Evolutionary conservation across 192 early-diverging fungal species (phyloP), one percentile per base, ranked within the genome.

Genomic region (Backusella liffmaniae): DNA sequence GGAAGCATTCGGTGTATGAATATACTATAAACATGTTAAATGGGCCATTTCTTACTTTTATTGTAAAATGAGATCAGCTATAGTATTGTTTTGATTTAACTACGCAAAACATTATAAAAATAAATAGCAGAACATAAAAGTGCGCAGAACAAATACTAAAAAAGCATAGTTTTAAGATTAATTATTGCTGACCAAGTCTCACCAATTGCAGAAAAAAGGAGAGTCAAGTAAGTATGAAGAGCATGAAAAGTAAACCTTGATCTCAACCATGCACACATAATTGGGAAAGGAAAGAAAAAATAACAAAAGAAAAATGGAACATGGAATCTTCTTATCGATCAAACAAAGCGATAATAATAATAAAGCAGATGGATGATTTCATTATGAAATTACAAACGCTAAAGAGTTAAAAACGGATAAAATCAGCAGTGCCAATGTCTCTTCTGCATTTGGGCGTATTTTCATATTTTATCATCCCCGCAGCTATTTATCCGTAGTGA

Each of bases 361-460:
- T n/a, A 49, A 49, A 49, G 23, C 26, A 62, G 9, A 62, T 13
- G 23, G 9, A 62, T 62, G 56, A 62, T 62, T 62, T 62, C 56
- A 62, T 62, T 23, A 62, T 62, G 23, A 62, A 62, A 23, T 62
- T 62, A 29, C 26, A 62, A 62, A 62, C 56, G 56, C 53, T 59
- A 59, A 59, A 59, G 23, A 59, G 53, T 59, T 59, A 59, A 49
- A 44, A 59, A 59, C 56, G 56, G 56, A 29, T 62, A 62, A 62
- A 62, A 62, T 62, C 23, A 29, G 9, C 26, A 62, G 26, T 62
- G 56, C 23, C 56, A 62, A 62, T 62, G 26, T 29, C 46, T 49
- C 46, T 49, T 29, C 56, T 62, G 56, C 56, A 62, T 62, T 62
- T 62, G 56, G 56, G 56, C 56, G 56, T 26, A 29, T 62, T 62